Base-by-base conservation (phyloP, 805 yeast genomes). In the Zygosaccharomyces gambellarensis region DNA sequence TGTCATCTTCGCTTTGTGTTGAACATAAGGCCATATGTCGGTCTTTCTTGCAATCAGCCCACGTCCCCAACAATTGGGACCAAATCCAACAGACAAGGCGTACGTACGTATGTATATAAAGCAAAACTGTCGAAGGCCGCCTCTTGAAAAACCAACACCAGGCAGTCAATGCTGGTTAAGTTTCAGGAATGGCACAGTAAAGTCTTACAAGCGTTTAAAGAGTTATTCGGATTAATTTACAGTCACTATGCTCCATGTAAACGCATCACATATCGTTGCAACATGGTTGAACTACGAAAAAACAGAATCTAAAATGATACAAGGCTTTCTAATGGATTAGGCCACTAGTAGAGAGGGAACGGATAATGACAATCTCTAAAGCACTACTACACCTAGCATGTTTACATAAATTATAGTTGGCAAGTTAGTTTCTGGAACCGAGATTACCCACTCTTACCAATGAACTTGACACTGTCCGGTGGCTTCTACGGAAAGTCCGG, bases 211-310 rank as follows among this genome's bases (percentile, higher is more conserved):
- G 45, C 29, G 21, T 30, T 29, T n/a, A 30, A 42, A 12, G 36
- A 30, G 9, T 34, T 42, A 27, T 22, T 30, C 4, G 14, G 12
- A 10, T 25, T 42, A 17, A 19, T 42, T 21, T 42, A 19, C 45
- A 22, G 25, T 30, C 34, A 42, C 9, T 42, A 42, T 17, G 9
- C 38, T 21, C 45, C 45, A 21, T 42, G 45, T 25, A 42, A 34
- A 42, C 45, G 45, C 11, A 42, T 42, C 11, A 42, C 45, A 17
- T 42, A 42, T 25, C 45, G 22, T 10, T 42, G 30, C 45, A 42
- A 23, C 14, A 34, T 42, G n/a, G 45, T 42, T 10, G 36, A 42
- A 3, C 21, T 39, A 4, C 21, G n/a, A 10, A 39, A 39, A 5
- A 31, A 14, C 21, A n/a, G n/a, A 19, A n/a, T 22, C 5, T 12